These are phyloP conservation scores for Fusarium tupiense DNA, from an alignment of 2,329 filamentous ascomycete genomes.

Conservation along the genomic window DNA sequence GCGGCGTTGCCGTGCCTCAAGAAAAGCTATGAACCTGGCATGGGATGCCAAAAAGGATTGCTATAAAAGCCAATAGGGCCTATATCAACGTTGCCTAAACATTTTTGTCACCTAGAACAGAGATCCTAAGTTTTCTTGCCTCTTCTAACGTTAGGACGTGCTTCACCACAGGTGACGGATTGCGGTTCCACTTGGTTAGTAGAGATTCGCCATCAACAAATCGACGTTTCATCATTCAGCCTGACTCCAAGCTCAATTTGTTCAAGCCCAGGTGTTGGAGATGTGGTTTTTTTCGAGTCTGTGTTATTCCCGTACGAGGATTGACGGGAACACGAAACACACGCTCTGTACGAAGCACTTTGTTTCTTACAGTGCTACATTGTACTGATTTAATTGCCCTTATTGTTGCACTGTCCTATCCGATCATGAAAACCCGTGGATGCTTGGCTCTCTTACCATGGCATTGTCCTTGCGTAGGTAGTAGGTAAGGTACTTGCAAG, in stretches of 20 bases:
- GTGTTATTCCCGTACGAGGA: constrained; percentile 10
- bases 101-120: not conserved
- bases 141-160: not conserved
- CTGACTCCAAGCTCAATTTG: not conserved
- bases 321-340: not conserved
- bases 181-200: constrained; percentile 13
- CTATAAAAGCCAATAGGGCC: not conserved
- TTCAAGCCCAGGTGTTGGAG: constrained; percentile 5
- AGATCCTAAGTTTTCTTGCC: not conserved
- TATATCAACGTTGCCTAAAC: not conserved
- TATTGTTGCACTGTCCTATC: not conserved
- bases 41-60: not conserved
- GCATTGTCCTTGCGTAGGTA: not conserved
- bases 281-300: not conserved
- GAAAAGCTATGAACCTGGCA: not conserved
- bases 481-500: constrained; percentile 13
- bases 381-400: not conserved
- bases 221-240: constrained; percentile 34
- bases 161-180: not conserved
- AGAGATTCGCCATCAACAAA: constrained; percentile 13
- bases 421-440: not conserved
- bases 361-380: not conserved
- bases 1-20: constrained; percentile 23
- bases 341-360: not conserved
- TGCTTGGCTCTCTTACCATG: not conserved